phyloP scores from a whole-genome alignment of 2,329 filamentous ascomycete genomes.

The Coniochaeta sp. region DNA sequence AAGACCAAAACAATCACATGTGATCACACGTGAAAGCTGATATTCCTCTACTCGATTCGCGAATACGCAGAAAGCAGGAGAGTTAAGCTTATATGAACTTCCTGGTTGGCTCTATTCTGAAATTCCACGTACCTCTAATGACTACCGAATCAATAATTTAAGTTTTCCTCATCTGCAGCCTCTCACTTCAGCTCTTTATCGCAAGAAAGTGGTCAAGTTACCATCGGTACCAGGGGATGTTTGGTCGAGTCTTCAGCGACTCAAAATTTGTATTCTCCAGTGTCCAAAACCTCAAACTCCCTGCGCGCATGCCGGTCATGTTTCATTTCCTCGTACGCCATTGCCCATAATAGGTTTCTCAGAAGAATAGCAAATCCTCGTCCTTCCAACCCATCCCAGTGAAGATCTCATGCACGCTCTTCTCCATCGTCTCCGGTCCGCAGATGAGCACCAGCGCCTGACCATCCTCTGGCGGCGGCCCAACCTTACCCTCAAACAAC shows the following conservation, averaged over 20 bases:
- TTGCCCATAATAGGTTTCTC: conserved; percentile 7
- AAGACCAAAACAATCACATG: background rate
- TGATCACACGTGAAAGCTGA: no score
- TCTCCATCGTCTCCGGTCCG: conserved; percentile 70
- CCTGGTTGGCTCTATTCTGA: no score
- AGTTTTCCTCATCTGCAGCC: no score
- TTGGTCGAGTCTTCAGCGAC: background rate
- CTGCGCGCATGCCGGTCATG: background rate
- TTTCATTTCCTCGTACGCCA: background rate
- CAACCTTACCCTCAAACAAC: conserved; percentile 54
- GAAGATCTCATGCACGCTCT: conserved; percentile 47
- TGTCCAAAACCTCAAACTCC: background rate
- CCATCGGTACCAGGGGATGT: no score
- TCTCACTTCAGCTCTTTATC: no score
- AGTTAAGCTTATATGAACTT: background rate
- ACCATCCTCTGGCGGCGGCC: conserved; percentile 27
- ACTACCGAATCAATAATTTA: no score
- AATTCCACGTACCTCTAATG: no score
- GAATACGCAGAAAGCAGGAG: background rate
- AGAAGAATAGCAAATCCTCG: conserved; percentile 71
- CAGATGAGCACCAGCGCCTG: conserved; percentile 68
- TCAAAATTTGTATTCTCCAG: background rate
- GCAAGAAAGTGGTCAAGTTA: no score
- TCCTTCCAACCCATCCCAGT: conserved; percentile 61
- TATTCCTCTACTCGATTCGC: background rate